These are phyloP conservation scores for Nakazawaea sp. DNA, from an alignment of 805 yeast species.

Conservation along the genomic window DNA sequence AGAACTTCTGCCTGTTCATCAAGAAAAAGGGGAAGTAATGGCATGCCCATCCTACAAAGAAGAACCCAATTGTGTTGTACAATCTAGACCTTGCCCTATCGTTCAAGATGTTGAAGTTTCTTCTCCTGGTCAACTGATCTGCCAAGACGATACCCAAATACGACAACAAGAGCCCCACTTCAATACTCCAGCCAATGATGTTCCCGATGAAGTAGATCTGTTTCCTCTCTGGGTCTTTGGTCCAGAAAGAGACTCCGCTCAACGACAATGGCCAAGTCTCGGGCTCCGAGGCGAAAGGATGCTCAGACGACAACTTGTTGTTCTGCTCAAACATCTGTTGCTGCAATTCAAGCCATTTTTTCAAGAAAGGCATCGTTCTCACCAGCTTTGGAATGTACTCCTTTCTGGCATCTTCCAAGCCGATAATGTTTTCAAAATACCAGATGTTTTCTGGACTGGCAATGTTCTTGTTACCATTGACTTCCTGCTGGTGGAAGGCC, in stretches of 20 bases:
- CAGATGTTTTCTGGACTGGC: slow-evolving; percentile 65
- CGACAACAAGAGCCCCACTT: slow-evolving; percentile 55
- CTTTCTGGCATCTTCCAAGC: slow-evolving; percentile 57
- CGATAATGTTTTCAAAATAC: slow-evolving; percentile 65
- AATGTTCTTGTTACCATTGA: slow-evolving; percentile 86
- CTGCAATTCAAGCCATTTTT: slow-evolving; percentile 89
- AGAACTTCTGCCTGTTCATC: slow-evolving; percentile 88
- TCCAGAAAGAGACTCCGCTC: slow-evolving; percentile 96
- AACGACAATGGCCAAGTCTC: slow-evolving; percentile 84
- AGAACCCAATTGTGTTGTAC: slow-evolving; percentile 75
- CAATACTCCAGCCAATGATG: slow-evolving; percentile 85
- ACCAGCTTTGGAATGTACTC: slow-evolving; percentile 59
- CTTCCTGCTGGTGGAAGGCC: slow-evolving; percentile 90
- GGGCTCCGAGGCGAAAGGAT: slow-evolving; percentile 94
- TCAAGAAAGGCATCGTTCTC: slow-evolving; percentile 62
- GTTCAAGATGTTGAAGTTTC: slow-evolving; percentile 53
- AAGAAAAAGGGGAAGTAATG: slow-evolving; percentile 90
- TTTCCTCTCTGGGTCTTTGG: slow-evolving; percentile 49
- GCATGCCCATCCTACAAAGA: slow-evolving; percentile 79
- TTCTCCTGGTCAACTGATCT: slow-evolving; percentile 73
- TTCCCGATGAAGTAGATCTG: slow-evolving; percentile 93
- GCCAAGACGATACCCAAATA: slow-evolving; percentile 60
- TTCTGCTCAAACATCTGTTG: slow-evolving; percentile 85
- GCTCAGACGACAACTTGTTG: slow-evolving; percentile 78
- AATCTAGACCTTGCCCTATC: slow-evolving; percentile 62